These are phyloP conservation scores for Cylindrotheca closterium DNA, from an alignment of 108 stramenopile species.

Conservation along the genomic window DNA sequence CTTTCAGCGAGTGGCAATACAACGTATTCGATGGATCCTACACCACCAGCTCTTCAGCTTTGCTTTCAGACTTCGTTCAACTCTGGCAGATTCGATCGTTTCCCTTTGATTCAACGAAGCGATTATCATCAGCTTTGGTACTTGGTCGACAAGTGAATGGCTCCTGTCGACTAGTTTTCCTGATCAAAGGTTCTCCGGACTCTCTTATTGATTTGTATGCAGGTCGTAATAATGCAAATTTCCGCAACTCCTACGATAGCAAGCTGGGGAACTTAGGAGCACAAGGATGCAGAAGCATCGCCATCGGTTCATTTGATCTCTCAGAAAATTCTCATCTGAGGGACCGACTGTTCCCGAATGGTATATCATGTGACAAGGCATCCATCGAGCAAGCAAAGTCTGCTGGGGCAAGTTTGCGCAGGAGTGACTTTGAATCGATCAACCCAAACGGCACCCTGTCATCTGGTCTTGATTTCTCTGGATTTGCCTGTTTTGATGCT, in stretches of 20 bases:
- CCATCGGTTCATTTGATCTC: slow-evolving; percentile 48
- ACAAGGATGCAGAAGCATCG: slow-evolving; percentile 48
- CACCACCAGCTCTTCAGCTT: slow-evolving; percentile 1
- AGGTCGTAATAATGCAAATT: not conserved
- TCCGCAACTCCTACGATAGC: slow-evolving; percentile 17
- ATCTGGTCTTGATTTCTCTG: slow-evolving; percentile 28
- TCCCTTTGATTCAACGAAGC: slow-evolving; percentile 58
- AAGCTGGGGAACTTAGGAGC: slow-evolving; percentile 31
- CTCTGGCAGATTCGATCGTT: slow-evolving; percentile 66
- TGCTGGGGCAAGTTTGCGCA: slow-evolving; percentile 28
- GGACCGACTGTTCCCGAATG: slow-evolving; percentile 41
- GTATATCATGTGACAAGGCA: slow-evolving; percentile 18
- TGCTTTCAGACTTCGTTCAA: slow-evolving; percentile 11
- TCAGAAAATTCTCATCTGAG: slow-evolving; percentile 5
- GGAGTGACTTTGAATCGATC: slow-evolving; percentile 40
- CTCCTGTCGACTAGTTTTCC: slow-evolving; percentile 23
- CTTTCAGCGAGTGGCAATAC: slow-evolving; percentile 57
- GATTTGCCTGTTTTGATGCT: slow-evolving; percentile 64
- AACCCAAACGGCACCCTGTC: not conserved
- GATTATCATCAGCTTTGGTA: slow-evolving; percentile 55
- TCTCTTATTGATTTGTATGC: slow-evolving; percentile 18
- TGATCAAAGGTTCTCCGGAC: slow-evolving; percentile 61
- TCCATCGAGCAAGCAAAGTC: slow-evolving; percentile 6
- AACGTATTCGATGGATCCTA: slow-evolving; percentile 21
- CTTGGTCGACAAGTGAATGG: slow-evolving; percentile 34